These are phyloP conservation scores for Hypoxylon lienhwacheense DNA, from an alignment of 495 filamentous ascomycete genomes.

Conservation along the genomic window DNA sequence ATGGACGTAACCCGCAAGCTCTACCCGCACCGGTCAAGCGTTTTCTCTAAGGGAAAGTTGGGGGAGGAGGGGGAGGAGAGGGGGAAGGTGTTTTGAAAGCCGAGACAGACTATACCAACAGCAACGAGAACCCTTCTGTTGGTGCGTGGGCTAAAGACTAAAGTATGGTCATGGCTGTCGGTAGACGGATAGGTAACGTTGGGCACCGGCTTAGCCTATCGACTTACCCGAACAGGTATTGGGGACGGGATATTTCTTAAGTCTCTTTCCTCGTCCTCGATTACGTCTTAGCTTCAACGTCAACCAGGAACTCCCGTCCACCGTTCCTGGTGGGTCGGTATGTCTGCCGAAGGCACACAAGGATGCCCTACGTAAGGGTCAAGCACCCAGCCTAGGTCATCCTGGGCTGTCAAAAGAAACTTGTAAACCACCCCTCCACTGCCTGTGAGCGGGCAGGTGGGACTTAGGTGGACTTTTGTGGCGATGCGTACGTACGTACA, in stretches of 20 bases:
- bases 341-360: conserved; percentile 20
- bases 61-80: too few relatives aligned
- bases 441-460: neutral
- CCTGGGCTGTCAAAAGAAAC: neutral
- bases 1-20: neutral
- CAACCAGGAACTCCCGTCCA: neutral
- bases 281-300: neutral
- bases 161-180: neutral
- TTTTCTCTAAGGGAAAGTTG: conserved; percentile 1
- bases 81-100: conserved; percentile 26
- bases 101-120: conserved; percentile 10
- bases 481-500: neutral
- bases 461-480: neutral
- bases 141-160: neutral
- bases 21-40: neutral
- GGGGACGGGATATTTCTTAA: too few relatives aligned
- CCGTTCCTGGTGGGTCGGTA: conserved; percentile 19
- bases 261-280: neutral
- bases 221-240: conserved; percentile 4
- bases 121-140: neutral
- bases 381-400: conserved; percentile 1
- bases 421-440: neutral
- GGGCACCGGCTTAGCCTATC: conserved; percentile 20
- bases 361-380: conserved; percentile 9
- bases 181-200: conserved; percentile 22